Base-by-base conservation (phyloP, 805 yeast genomes). In the Blastobotrys terrestris region DNA sequence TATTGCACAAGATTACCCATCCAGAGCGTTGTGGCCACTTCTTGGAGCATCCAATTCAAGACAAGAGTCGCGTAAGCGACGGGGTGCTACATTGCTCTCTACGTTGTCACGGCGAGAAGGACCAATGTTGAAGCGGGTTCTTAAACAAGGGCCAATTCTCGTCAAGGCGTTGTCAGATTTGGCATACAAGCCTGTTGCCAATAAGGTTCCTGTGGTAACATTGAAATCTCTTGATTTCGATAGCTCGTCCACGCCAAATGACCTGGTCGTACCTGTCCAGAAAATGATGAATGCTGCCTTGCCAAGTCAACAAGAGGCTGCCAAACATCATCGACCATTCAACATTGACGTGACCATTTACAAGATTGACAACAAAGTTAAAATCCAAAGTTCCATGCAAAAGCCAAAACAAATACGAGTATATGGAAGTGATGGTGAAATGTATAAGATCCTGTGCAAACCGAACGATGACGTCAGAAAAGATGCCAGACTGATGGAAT, bases 401-500 rank as follows among this genome's bases (percentile, higher is more conserved):
- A 82, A 79, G 70, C 99, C 99, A 0, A 80, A 88, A 60, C 83
- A 87, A 58, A 72, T 94, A 6, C 80, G 80, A 13, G 71, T 92
- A 2, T 67, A 79, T 41, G 99, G 98, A 0, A 80, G 87, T 1
- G 87, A 92, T 68, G 91, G 92, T 6, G 69, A 70, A n/a, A 67
- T 72, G 1, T 91, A 91, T 64, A 78, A 84, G 16, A 75, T 94
- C 14, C 76, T 94, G 70, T 84, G 95, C 60, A 94, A 94, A 64
- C 82, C 84, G 6, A 78, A 82, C 56, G 99, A 94, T 68, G 99
- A 94, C 70, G 83, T 95, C 16, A 73, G 98, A 58, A 95, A 95
- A 63, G 99, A 95, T 72, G 94, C 96, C 2, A 86, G 95, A 60
- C 80, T 92, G 50, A 86, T 90, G 86, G 94, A 95, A 60, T 85